These are phyloP conservation scores for Neurospora cerealis DNA, from an alignment of 495 filamentous ascomycete species.

Conservation along the genomic window DNA sequence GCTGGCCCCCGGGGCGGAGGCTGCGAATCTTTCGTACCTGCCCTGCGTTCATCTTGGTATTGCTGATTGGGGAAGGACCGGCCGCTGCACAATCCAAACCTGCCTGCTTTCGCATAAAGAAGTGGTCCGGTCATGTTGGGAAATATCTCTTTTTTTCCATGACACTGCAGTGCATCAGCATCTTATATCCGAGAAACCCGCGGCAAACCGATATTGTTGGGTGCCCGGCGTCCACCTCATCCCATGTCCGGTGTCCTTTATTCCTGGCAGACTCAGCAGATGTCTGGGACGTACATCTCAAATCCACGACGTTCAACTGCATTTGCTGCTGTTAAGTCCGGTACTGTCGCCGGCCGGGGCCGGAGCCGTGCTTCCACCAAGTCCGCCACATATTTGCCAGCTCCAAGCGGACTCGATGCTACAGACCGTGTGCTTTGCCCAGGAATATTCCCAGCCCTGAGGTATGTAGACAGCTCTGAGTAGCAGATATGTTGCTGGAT, in stretches of 20 bases:
- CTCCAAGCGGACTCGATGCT: not conserved
- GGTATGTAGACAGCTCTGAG: not conserved
- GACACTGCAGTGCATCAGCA: not conserved
- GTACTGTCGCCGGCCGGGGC: not conserved
- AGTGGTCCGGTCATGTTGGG: not conserved
- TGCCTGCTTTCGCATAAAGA: not conserved
- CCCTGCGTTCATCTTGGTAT: not conserved
- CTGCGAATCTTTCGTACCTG: not conserved
- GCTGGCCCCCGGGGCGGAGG: not conserved
- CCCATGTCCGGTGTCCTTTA: not conserved
- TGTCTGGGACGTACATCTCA: not conserved
- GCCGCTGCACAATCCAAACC: not conserved
- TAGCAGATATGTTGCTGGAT: not conserved
- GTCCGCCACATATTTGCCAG: not conserved
- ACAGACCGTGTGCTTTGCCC: not conserved
- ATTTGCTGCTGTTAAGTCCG: not conserved
- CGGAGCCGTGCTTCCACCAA: not conserved
- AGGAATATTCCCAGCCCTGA: not conserved
- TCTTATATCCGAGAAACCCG: not conserved
- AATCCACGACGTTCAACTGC: not conserved
- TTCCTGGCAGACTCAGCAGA: not conserved
- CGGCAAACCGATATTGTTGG: not conserved
- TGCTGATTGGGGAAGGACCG: not conserved
- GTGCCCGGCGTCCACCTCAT: not conserved
- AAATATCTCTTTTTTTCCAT: not conserved